Evolutionary conservation across 129 eudicot species (phyloP), one percentile per base, ranked within the genome.

Genomic region (Pulicaria dysenterica): DNA sequence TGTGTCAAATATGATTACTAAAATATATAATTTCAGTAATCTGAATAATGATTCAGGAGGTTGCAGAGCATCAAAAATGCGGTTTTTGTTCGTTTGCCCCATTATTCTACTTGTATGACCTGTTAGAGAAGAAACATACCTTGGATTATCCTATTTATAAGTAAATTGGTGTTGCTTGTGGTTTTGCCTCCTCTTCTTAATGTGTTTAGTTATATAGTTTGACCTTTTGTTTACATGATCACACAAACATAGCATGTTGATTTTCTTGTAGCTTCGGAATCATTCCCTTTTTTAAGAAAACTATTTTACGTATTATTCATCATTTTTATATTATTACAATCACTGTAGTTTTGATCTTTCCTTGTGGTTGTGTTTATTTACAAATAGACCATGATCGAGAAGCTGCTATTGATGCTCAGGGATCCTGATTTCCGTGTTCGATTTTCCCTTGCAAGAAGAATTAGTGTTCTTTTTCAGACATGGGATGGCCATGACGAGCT

Each of bases 401-500:
- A 84, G 84, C 85, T 95, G 86, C 79, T 95, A 70, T 57, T 80
- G 73, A 82, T 95, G 91, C 89, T 95, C 58, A 79, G 76, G 9
- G 99, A 95, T 86, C 91, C 97, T 54, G 99, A 95, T 78, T 95
- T 84, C 57, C 96, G 99, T 73, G 97, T 95, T 74, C 80, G 99
- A 47, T 70, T 88, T 63, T 74, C 70, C 31, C 67, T 95, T 70
- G 96, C 99, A 41, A 83, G 86, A 59, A 87, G 86, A 70, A 78
- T 95, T 73, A 87, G 94, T 71, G 81, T 88, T 69, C 96, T 95
- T 73, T 95, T 95, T 77, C 94, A 81, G 78, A 90, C 96, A 46
- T 95, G 99, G 99, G 99, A 95, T 81, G 97, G 97, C 53, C 99
- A 95, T 78, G 80, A 79, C 58, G 97, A 86, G 76, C 96, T 95